Base-by-base conservation (phyloP, 805 yeast genomes). In the Torulaspora delbrueckii region DNA sequence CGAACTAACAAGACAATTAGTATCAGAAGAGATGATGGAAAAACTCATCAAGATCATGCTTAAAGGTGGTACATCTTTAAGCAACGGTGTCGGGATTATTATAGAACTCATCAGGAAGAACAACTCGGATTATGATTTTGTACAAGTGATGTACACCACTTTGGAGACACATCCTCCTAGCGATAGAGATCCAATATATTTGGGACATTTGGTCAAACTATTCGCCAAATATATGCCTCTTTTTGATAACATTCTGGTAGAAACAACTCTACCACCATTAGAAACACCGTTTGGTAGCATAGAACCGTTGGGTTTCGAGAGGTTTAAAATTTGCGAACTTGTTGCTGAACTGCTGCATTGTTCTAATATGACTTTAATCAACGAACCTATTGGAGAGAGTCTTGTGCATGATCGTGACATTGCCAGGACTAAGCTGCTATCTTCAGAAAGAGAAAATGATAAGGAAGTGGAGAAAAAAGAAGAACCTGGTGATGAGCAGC, bases 311-410 rank as follows among this genome's bases (percentile, higher is more conserved):
- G 99, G 99, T 1, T 87, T 93, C 65, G 96, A 93, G 57, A 76
- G 95, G 54, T 93, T 93, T 68, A 87, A 91, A 58, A 78, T 93
- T 14, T 85, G 96, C 56, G 99, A 93, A 68, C 73, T 93, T 34
- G 82, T 91, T 36, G 99, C 99, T 0, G 99, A 93, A 61, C 73
- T 93, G 37, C 72, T 93, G 42, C 99, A 93, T 67, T 93, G 99
- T 62, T 88, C 96, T 8, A 93, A 93, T 66, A 93, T 93, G 96
- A 86, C 86, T 2, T 72, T 93, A 24, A 74, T 93, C 47, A 93
- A 91, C 63, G 90, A 90, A 49, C 78, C 77, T 27, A 72, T 75
- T 31, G 90, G 90, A 42, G 82, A 86, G 59, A 71, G 71, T 37
- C 74, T 88, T 27, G 78, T 89, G 22, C 63, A 69, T 28, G 82